A percentile compares a stretch with the other conserved stretches of the same genome.
These are phyloP conservation scores for Gloeopeniophorella convolvens DNA, from an alignment of 768 basidiomycete species.

Conservation along the genomic window DNA sequence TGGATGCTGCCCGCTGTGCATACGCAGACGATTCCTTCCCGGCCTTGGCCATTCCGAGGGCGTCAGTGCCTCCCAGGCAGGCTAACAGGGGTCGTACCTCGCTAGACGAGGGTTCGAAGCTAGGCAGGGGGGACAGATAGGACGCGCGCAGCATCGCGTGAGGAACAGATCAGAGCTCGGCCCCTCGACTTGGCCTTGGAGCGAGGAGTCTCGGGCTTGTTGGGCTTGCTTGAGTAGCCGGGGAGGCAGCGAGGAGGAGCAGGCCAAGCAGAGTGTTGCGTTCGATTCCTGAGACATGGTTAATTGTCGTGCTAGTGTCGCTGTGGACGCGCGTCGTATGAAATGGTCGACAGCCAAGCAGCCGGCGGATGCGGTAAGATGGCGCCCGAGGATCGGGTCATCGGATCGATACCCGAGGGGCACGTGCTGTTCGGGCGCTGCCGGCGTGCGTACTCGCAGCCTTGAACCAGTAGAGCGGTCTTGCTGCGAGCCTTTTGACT, in stretches of 20 bases:
- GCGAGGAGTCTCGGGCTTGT: no score
- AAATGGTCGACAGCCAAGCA: no score
- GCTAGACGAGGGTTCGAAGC: conserved; percentile 53
- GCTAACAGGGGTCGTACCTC: conserved; percentile 68
- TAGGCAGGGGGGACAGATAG: conserved; percentile 59
- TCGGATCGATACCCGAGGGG: no score
- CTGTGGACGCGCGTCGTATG: no score
- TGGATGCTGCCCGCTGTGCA: conserved; percentile 20
- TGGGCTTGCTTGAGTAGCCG: conserved; percentile 16
- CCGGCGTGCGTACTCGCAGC: no score
- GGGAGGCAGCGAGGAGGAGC: conserved; percentile 52
- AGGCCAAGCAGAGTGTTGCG: conserved; percentile 48
- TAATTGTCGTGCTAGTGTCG: no score
- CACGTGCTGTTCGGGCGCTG: no score
- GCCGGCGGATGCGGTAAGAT: no score
- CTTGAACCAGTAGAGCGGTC: no score
- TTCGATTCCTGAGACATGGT: neutral
- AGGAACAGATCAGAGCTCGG: conserved; percentile 31
- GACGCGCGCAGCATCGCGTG: conserved; percentile 58
- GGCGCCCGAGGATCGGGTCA: no score
- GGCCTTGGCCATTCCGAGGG: conserved; percentile 25
- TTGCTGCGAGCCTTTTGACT: no score
- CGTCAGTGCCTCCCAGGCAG: conserved; percentile 54
- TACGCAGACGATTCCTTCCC: neutral
- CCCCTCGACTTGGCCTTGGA: no score